Evolutionary conservation across 2,329 filamentous ascomycete genomes (phyloP).

Genomic region (Purpureocillium takamizusanense): DNA sequence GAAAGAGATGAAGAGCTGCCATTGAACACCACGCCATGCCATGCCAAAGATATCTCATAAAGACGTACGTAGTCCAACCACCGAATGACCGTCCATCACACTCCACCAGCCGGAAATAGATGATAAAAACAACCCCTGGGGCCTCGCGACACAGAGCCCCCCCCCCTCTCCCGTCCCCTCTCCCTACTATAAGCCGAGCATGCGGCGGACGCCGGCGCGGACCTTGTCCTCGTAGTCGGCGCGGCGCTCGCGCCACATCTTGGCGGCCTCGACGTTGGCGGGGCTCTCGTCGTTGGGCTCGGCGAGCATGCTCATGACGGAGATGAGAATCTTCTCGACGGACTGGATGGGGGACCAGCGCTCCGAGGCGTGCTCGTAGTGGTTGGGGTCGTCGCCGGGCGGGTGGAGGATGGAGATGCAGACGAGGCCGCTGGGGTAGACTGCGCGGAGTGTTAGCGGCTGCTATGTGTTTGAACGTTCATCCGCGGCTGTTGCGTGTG

Average conservation of each 20-base stretch:
- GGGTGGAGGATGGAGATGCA: constrained; percentile 98
- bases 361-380: constrained; percentile 94
- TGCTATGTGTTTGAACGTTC: constrained; percentile 2
- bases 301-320: constrained; percentile 96
- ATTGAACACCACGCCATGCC: constrained; percentile 15
- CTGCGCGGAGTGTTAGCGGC: constrained; percentile 31
- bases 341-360: constrained; percentile 95
- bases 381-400: constrained; percentile 93
- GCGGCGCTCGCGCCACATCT: constrained; percentile 87
- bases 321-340: constrained; percentile 94
- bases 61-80: too few relatives aligned
- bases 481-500: too few relatives aligned
- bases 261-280: constrained; percentile 90
- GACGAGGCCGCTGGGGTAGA: constrained; percentile 84
- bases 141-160: not conserved
- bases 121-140: too few relatives aligned
- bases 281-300: constrained; percentile 96
- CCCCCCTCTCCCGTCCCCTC: too few relatives aligned
- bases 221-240: constrained; percentile 81
- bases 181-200: constrained; percentile 66
- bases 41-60: too few relatives aligned
- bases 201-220: constrained; percentile 68
- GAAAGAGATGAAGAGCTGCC: constrained; percentile 2
- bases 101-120: too few relatives aligned
- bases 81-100: too few relatives aligned